Conservation (phyloP, 208 protist species). For the Acanthamoeba rhysodes region DNA sequence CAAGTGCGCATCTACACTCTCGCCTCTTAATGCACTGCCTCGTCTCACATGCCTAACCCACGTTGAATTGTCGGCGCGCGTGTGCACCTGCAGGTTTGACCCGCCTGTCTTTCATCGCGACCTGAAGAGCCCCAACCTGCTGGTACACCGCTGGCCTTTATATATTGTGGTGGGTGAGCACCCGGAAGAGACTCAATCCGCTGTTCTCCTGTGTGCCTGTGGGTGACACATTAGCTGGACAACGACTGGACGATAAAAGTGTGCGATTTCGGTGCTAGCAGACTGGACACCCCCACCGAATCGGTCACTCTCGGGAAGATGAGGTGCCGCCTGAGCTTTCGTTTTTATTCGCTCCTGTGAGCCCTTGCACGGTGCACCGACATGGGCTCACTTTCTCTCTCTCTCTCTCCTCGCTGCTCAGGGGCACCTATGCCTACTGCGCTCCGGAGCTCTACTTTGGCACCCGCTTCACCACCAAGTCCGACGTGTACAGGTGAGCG, state of each 20-base stretch:
- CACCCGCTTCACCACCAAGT: slow-evolving; percentile 52
- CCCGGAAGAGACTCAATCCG: too few species aligned
- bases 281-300: slow-evolving; percentile 19
- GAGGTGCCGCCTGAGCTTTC: not conserved
- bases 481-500: slow-evolving; percentile 41
- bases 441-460: slow-evolving; percentile 53
- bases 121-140: slow-evolving; percentile 43
- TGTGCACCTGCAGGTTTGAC: slow-evolving; percentile 13
- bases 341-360: not conserved
- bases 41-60: not conserved
- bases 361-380: too few species aligned
- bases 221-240: not conserved
- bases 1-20: not conserved
- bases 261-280: slow-evolving; percentile 50
- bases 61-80: not conserved
- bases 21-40: not conserved
- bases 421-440: slow-evolving; percentile 65
- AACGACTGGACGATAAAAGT: slow-evolving; percentile 65
- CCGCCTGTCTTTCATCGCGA: slow-evolving; percentile 26
- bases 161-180: not conserved
- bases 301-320: slow-evolving; percentile 29
- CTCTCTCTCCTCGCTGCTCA: not conserved
- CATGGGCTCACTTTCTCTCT: too few species aligned
- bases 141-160: not conserved
- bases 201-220: too few species aligned